A percentile compares a stretch with the other conserved stretches of the same genome.
phyloP scores from a whole-genome alignment of 2,329 filamentous ascomycete genomes.

The Penicillium sp. region DNA sequence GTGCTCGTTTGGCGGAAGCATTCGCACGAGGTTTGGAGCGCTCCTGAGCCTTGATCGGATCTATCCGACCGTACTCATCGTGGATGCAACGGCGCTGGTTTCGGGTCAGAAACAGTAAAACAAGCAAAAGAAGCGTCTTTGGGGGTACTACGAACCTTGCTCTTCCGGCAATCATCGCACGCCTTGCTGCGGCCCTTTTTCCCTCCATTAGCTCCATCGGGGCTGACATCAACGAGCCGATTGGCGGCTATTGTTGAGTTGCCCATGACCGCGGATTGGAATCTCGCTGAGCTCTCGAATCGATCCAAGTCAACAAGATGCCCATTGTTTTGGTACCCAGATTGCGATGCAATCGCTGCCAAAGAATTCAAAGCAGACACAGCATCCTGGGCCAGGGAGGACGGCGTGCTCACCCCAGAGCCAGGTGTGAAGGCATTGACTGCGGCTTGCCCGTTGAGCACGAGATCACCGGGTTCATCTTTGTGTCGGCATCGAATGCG shows the following conservation, averaged over 20 bases:
- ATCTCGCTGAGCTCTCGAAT: conserved; percentile 24
- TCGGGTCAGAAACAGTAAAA: conserved; percentile 16
- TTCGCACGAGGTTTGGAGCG: conserved; percentile 52
- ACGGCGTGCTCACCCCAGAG: conserved; percentile 24
- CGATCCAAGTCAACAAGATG: conserved; percentile 22
- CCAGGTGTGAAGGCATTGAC: conserved; percentile 26
- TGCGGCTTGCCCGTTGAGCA: conserved; percentile 23
- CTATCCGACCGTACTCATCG: conserved; percentile 55
- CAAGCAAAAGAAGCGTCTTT: background rate
- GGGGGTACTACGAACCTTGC: conserved; percentile 47
- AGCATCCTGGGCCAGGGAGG: conserved; percentile 32
- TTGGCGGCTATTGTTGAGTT: conserved; percentile 22
- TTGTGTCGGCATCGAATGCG: conserved; percentile 58
- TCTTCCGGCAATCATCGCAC: conserved; percentile 58
- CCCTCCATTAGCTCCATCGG: conserved; percentile 33
- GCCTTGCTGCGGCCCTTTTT: conserved; percentile 56
- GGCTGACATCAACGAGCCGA: conserved; percentile 25
- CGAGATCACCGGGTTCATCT: conserved; percentile 39
- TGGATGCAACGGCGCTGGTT: conserved; percentile 57
- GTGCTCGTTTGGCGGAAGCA: conserved; percentile 48
- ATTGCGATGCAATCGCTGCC: conserved; percentile 32
- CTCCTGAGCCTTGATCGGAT: conserved; percentile 56
- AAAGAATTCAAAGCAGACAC: conserved; percentile 34
- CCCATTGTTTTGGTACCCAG: conserved; percentile 25
- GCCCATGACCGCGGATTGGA: conserved; percentile 21